Percentiles rank a stretch among this genome's conserved stretches.
These are phyloP conservation scores for Diaporthe velutina DNA, from an alignment of 2,329 filamentous ascomycete genomes.

Conservation along the genomic window DNA sequence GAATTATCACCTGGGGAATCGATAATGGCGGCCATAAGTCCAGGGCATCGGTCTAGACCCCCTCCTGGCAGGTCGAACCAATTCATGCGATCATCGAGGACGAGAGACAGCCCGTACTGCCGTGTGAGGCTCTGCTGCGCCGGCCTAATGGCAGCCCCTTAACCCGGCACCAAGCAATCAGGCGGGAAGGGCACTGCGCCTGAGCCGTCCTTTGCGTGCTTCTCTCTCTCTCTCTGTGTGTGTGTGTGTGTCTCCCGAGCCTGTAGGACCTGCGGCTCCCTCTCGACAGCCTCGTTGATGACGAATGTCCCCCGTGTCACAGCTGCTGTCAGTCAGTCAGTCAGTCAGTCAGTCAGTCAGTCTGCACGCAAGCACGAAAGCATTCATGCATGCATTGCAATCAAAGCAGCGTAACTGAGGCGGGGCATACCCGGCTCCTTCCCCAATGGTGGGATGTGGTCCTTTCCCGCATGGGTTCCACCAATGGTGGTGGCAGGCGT, in stretches of 20 bases:
- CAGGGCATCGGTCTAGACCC: not conserved
- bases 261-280: not conserved
- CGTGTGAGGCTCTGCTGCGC: slow-evolving; percentile 30
- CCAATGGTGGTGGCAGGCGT: slow-evolving; percentile 7
- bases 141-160: not conserved
- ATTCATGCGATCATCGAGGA: not conserved
- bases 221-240: not conserved
- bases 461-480: not conserved
- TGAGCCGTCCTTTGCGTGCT: not conserved
- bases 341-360: too few relatives aligned
- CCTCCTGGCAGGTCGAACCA: not conserved
- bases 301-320: not conserved
- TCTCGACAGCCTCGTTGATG: slow-evolving; percentile 8
- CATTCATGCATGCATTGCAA: not conserved
- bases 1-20: not conserved
- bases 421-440: not conserved
- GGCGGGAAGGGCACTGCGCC: not conserved
- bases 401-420: not conserved
- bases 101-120: not conserved
- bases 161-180: not conserved
- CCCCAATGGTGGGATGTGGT: not conserved
- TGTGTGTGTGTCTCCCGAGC: not conserved
- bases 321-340: not conserved
- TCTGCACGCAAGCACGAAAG: not conserved
- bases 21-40: slow-evolving; percentile 1